These are phyloP conservation scores for Podospora pseudocomata DNA, from an alignment of 495 filamentous ascomycete species.

Conservation along the genomic window DNA sequence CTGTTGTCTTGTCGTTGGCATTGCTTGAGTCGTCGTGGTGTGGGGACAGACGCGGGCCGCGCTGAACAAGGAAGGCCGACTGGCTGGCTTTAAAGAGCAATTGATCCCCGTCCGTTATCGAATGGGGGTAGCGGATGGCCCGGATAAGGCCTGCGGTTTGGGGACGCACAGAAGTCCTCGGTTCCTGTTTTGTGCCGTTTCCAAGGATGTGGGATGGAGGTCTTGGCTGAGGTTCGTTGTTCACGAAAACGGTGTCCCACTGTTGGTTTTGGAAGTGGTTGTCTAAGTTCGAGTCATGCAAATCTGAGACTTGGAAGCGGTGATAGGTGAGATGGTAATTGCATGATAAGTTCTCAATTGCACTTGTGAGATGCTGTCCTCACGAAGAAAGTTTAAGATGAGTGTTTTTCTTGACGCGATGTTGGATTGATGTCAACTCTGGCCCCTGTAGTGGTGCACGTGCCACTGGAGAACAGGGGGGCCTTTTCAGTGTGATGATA, in stretches of 20 bases:
- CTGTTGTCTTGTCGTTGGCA: slow-evolving; percentile 7
- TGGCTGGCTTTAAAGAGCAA: neutral
- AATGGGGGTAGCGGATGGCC: neutral
- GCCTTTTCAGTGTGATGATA: neutral
- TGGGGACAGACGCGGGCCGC: neutral
- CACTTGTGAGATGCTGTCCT: neutral
- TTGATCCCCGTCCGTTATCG: neutral
- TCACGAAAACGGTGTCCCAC: neutral
- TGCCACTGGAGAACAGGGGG: neutral
- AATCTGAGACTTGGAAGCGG: neutral
- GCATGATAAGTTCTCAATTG: neutral
- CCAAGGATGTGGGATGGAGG: neutral
- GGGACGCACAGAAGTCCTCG: neutral
- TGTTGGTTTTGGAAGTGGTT: neutral
- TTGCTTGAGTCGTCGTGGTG: neutral
- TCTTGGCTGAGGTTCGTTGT: neutral
- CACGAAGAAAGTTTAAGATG: neutral
- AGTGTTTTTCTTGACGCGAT: neutral
- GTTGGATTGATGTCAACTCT: neutral
- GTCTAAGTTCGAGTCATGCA: neutral
- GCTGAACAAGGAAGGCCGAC: neutral
- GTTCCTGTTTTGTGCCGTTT: neutral
- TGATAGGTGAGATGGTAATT: neutral
- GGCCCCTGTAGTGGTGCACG: neutral
- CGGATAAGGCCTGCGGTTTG: neutral